Conservation (phyloP, 371 early-diverging fungal genomes). For the Cokeromyces recurvatus region DNA sequence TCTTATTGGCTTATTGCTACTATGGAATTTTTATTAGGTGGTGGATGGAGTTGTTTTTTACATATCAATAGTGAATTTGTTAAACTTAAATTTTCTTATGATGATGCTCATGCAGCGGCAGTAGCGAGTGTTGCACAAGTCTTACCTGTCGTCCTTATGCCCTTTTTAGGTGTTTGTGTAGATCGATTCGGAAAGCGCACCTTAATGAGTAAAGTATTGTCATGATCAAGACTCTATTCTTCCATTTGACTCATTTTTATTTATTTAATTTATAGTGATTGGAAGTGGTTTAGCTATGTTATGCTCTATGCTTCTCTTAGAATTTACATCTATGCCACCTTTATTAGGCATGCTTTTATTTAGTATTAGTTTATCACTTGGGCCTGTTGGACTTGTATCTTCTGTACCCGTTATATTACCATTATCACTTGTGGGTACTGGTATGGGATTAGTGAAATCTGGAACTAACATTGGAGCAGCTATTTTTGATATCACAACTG, state of each 20-base stretch:
- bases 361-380: slow-evolving; percentile 60
- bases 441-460: slow-evolving; percentile 65
- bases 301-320: slow-evolving; percentile 46
- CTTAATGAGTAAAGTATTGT: slow-evolving; percentile 40
- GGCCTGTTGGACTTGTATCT: slow-evolving; percentile 64
- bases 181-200: slow-evolving; percentile 64
- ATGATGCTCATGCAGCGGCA: slow-evolving; percentile 55
- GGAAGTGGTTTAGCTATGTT: slow-evolving; percentile 44
- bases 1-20: slow-evolving; percentile 62
- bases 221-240: background rate
- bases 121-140: slow-evolving; percentile 65
- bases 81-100: slow-evolving; percentile 55
- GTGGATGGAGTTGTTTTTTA: slow-evolving; percentile 69
- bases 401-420: slow-evolving; percentile 63
- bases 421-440: slow-evolving; percentile 58
- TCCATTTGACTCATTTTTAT: too few species aligned
- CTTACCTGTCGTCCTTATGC: slow-evolving; percentile 63
- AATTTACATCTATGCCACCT: slow-evolving; percentile 49
- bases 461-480: slow-evolving; percentile 61
- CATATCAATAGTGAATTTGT: slow-evolving; percentile 72
- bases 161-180: slow-evolving; percentile 59
- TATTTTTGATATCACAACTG: slow-evolving; percentile 62
- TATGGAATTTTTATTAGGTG: slow-evolving; percentile 62
- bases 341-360: slow-evolving; percentile 60
- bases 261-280: slow-evolving; percentile 33